These are phyloP conservation scores for Fusarium lateritium DNA, from an alignment of 2,329 filamentous ascomycete genomes.

Conservation along the genomic window DNA sequence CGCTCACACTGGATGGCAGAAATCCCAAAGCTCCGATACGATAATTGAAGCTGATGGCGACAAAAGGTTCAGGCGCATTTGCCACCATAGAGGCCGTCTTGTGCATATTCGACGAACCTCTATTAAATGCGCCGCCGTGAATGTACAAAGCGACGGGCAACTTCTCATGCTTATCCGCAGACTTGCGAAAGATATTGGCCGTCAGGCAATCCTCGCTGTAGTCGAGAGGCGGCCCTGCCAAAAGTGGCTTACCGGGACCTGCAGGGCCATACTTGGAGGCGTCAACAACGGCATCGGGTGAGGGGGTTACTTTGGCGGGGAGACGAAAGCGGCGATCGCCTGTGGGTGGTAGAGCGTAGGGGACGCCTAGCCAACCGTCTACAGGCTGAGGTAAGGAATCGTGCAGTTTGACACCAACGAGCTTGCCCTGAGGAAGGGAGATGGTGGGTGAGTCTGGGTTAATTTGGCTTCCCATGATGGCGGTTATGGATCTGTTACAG, in stretches of 20 bases:
- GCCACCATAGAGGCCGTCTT: constrained; percentile 75
- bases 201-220: constrained; percentile 69
- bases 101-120: constrained; percentile 66
- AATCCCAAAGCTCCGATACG: constrained; percentile 73
- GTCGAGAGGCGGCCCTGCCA: constrained; percentile 45
- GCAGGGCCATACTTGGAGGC: constrained; percentile 57
- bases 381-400: constrained; percentile 48
- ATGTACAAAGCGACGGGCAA: constrained; percentile 69
- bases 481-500: too few species aligned
- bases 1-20: constrained; percentile 65
- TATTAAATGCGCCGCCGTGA: constrained; percentile 63
- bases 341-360: constrained; percentile 63
- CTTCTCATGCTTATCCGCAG: constrained; percentile 41
- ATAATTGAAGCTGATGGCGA: constrained; percentile 66
- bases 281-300: constrained; percentile 49
- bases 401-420: constrained; percentile 37
- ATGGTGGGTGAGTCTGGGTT: constrained; percentile 27
- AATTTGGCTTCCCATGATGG: constrained; percentile 32
- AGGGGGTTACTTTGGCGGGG: constrained; percentile 49
- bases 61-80: constrained; percentile 64
- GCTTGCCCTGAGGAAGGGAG: constrained; percentile 41
- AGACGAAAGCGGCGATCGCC: constrained; percentile 63
- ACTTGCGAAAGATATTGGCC: constrained; percentile 65
- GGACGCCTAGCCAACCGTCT: constrained; percentile 63
- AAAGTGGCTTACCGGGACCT: constrained; percentile 44